These are phyloP conservation scores for Dendryphion nanum DNA, from an alignment of 2,329 filamentous ascomycete genomes.

Conservation along the genomic window DNA sequence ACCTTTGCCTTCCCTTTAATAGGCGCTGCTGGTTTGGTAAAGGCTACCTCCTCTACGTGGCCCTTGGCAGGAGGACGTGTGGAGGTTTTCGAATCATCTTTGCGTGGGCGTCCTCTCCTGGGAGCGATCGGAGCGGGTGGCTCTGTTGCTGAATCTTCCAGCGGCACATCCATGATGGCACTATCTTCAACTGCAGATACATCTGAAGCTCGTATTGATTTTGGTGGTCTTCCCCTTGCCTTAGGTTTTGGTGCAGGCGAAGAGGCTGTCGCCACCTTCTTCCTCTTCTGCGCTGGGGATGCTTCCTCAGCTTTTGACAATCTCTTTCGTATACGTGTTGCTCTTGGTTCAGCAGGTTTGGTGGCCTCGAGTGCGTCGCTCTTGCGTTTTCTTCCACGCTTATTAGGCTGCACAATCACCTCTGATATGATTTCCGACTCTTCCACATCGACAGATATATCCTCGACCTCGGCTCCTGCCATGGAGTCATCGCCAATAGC, in stretches of 20 bases:
- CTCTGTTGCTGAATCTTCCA: constrained; percentile 17
- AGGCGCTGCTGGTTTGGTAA: constrained; percentile 26
- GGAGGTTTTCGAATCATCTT: constrained; percentile 13
- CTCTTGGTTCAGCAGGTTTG: constrained; percentile 13
- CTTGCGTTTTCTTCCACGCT: constrained; percentile 11
- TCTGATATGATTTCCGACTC: constrained; percentile 28
- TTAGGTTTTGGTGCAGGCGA: constrained; percentile 15
- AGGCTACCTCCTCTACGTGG: constrained; percentile 14
- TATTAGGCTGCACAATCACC: constrained; percentile 11
- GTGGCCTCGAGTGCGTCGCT: constrained; percentile 13
- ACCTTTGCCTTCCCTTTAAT: constrained; percentile 17
- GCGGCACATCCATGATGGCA: constrained; percentile 13
- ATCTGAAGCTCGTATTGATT: constrained; percentile 27
- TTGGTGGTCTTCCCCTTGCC: not conserved
- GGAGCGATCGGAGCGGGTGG: constrained; percentile 4
- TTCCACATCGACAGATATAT: constrained; percentile 14
- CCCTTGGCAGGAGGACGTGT: constrained; percentile 12
- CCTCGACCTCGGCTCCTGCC: constrained; percentile 16
- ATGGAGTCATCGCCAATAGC: constrained; percentile 29
- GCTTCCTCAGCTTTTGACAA: not conserved
- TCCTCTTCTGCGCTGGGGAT: not conserved
- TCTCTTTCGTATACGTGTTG: constrained; percentile 19
- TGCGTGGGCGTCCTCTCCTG: constrained; percentile 9
- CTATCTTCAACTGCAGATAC: constrained; percentile 27
- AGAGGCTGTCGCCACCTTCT: not conserved